Conservation (phyloP, 257 asterid genomes). For the Ilex asprella region DNA sequence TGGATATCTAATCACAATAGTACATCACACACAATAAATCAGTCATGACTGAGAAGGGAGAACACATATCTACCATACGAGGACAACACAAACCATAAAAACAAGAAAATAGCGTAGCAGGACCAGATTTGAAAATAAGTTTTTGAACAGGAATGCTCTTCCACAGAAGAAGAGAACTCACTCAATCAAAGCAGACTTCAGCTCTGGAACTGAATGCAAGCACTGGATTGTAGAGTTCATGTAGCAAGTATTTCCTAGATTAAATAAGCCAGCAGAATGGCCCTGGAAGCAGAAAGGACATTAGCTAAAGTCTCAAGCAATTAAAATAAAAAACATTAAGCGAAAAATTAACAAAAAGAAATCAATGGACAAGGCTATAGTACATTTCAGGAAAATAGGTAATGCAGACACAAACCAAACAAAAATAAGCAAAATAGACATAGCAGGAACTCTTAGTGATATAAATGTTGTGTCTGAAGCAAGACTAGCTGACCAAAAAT, state of each 20-base stretch:
- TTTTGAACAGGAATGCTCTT: neutral
- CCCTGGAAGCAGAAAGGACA: slow-evolving; percentile 43
- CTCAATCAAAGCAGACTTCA: slow-evolving; percentile 78
- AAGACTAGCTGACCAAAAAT: too few relatives aligned
- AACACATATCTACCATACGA: neutral
- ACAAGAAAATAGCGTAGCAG: neutral
- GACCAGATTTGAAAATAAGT: neutral
- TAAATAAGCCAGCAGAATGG: slow-evolving; percentile 89
- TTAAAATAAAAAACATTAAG: neutral
- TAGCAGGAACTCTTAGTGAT: too few relatives aligned
- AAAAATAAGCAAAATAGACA: too few relatives aligned
- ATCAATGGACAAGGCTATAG: too few relatives aligned
- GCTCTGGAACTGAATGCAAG: slow-evolving; percentile 91
- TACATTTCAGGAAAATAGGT: too few relatives aligned
- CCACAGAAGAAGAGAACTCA: slow-evolving; percentile 32
- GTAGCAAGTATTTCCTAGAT: slow-evolving; percentile 95
- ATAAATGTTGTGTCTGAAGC: too few relatives aligned
- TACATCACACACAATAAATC: slow-evolving; percentile 10
- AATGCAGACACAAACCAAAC: too few relatives aligned
- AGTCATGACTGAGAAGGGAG: slow-evolving; percentile 12
- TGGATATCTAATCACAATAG: slow-evolving; percentile 56
- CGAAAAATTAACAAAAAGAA: neutral
- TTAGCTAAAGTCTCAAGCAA: neutral
- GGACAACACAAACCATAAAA: neutral
- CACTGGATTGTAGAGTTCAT: slow-evolving; percentile 98